Base-by-base conservation (phyloP, 768 basidiomycete genomes). In the Tricholoma flavovirens region DNA sequence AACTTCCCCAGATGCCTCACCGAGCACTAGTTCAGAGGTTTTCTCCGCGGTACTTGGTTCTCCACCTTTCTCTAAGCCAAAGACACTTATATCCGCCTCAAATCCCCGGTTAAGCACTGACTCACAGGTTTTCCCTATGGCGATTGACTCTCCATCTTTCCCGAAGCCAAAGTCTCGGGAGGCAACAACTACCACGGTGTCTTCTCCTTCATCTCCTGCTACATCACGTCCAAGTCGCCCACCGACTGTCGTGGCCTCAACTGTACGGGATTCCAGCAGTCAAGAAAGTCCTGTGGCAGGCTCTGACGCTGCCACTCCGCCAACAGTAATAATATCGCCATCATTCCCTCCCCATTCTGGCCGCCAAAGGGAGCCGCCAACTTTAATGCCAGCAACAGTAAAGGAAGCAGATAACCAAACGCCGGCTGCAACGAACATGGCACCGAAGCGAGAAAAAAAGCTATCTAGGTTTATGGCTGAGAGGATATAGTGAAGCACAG, bases 381-480 rank as follows among this genome's bases (percentile, higher is more conserved):
- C 48, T 14, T 45, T 59, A 3, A 29, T 59, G 4, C 53, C 56
- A 3, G 59, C 63, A 22, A 36, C 48, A 1, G 45, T 51, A 7
- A 53, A 48, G 53, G 59, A 62, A 24, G 30, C 54, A 11, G 30
- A 22, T 17, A 32, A 26, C 15, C 32, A 33, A 15, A 19, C 8
- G 4, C 11, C 4, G 21, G 49, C 8, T 15, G 11, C 24, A 3
- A 11, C n/a, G 48, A 35, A 11, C 8, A 1, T 32, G 1, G 12
- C 17, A 5, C 17, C 53, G 17, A 22, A 19, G 14, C 51, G 35
- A 9, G 43, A 38, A 1, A 43, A 49, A 38, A 63, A 62, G 53
- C 57, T 65, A 17, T 74, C 76, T 0, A 68, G 65, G 55, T 76
- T 75, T 54, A 71, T 69, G 67, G 65, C 67, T 53, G 73, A 69